phyloP scores from a whole-genome alignment of 768 basidiomycete genomes.

The Mycena kentingensis region DNA sequence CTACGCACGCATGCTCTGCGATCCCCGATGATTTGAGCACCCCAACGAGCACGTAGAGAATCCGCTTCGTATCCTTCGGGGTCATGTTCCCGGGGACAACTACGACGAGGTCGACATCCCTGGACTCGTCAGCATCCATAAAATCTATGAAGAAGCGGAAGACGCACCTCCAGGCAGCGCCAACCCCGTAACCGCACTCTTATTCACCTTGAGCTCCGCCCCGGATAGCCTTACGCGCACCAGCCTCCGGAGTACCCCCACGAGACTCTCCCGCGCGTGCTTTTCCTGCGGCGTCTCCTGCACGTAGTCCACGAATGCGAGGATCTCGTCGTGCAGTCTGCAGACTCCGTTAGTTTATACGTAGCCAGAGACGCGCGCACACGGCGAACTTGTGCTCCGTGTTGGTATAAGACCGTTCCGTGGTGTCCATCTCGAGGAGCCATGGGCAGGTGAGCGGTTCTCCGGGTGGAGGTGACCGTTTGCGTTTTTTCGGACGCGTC shows the following conservation, averaged over 20 bases:
- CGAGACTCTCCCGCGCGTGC: conserved; percentile 45
- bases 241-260: conserved; percentile 47
- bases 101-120: conserved; percentile 67
- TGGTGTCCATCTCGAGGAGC: not conserved
- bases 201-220: conserved; percentile 56
- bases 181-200: conserved; percentile 57
- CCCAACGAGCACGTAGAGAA: conserved; percentile 50
- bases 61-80: conserved; percentile 39
- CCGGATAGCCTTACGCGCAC: conserved; percentile 47
- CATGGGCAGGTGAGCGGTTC: not conserved
- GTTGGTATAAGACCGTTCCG: not conserved
- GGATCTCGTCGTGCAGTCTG: conserved; percentile 68
- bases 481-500: not conserved
- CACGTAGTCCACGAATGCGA: conserved; percentile 56
- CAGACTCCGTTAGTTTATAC: not conserved
- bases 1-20: conserved; percentile 37
- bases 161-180: conserved; percentile 45
- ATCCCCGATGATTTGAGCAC: conserved; percentile 47
- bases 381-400: not conserved
- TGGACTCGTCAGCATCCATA: conserved; percentile 25
- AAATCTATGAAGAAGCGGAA: not conserved
- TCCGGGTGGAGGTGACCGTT: not conserved
- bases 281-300: conserved; percentile 55
- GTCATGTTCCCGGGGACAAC: conserved; percentile 29
- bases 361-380: not conserved